These are phyloP conservation scores for Candida vaughaniae DNA, from an alignment of 805 yeast genomes.

Conservation along the genomic window DNA sequence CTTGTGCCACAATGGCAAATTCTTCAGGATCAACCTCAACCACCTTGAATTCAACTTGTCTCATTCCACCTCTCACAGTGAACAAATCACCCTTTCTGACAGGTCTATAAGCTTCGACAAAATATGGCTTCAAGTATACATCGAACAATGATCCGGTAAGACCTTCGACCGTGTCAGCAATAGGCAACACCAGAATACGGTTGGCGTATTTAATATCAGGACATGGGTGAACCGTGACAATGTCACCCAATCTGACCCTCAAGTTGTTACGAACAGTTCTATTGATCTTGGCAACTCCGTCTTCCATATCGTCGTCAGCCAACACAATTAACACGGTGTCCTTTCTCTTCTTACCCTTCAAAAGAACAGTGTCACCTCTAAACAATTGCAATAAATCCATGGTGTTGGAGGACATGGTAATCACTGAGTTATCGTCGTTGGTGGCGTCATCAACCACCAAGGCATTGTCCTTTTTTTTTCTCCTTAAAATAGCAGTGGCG, in stretches of 20 bases:
- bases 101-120: conserved; percentile 98
- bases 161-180: conserved; percentile 98
- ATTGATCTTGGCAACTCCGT: conserved; percentile 91
- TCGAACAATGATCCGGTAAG: conserved; percentile 95
- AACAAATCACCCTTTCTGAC: conserved; percentile 97
- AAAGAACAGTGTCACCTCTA: conserved; percentile 96
- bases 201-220: conserved; percentile 97
- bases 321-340: conserved; percentile 95
- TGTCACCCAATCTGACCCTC: conserved; percentile 91
- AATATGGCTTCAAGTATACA: conserved; percentile 94
- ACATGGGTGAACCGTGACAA: conserved; percentile 88
- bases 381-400: conserved; percentile 93
- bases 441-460: conserved; percentile 95
- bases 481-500: conserved; percentile 95
- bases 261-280: conserved; percentile 95
- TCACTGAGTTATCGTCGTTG: conserved; percentile 95
- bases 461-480: conserved; percentile 97
- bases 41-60: conserved; percentile 98
- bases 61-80: conserved; percentile 97
- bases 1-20: conserved; percentile 97
- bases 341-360: conserved; percentile 96
- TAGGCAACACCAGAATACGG: conserved; percentile 91
- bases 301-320: conserved; percentile 95
- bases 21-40: conserved; percentile 98
- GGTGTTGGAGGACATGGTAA: conserved; percentile 91